Evolutionary conservation across 2,329 filamentous ascomycete species (phyloP).

Genomic region (Juglanconis oblonga): DNA sequence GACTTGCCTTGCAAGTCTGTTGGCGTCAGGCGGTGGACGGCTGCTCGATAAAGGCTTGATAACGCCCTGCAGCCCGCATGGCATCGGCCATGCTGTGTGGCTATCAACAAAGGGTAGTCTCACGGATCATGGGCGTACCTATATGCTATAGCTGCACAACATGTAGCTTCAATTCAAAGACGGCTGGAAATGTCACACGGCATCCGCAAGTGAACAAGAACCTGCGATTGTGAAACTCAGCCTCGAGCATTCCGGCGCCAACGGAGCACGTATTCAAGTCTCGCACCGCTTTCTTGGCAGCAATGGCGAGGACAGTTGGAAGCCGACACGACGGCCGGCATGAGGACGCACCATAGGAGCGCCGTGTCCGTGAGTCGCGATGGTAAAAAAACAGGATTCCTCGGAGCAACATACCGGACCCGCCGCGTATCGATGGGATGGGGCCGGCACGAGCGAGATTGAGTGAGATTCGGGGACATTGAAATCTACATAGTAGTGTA

Average conservation of each 20-base stretch:
- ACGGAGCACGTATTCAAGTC: background rate
- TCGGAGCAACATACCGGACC: background rate
- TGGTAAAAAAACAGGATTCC: background rate
- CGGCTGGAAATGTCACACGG: background rate
- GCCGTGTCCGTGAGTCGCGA: background rate
- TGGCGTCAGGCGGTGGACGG: background rate
- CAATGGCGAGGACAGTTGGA: background rate
- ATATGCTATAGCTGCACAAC: background rate
- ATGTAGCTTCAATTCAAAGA: background rate
- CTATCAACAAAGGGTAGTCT: background rate
- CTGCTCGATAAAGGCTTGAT: background rate
- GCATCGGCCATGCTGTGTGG: background rate
- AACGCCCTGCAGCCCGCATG: background rate
- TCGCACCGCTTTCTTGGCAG: background rate
- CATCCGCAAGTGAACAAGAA: background rate
- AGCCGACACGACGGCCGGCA: background rate
- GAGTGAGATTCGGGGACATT: too few species aligned
- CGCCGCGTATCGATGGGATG: background rate
- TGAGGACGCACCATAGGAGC: background rate
- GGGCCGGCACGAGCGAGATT: background rate
- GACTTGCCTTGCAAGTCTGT: background rate
- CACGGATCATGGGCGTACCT: background rate
- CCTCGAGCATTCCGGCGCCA: background rate
- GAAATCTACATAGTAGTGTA: too few species aligned
- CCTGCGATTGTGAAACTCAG: slow-evolving; percentile 5